Base-by-base conservation (phyloP, 176 grass and related monocot genomes). In the Musa itinerans region DNA sequence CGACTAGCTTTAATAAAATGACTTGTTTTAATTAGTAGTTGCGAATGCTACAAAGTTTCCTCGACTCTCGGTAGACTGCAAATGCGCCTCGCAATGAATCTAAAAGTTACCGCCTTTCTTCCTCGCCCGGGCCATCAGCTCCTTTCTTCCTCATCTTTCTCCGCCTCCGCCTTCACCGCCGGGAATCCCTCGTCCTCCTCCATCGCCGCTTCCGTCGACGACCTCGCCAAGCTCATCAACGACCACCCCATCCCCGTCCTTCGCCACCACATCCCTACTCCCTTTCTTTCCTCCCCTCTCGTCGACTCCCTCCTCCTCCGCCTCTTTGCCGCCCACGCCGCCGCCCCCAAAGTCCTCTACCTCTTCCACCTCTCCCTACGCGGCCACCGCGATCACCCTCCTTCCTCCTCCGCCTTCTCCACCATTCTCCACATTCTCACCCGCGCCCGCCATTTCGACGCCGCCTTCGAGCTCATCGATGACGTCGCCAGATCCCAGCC, bases 231-330 rank as follows among this genome's bases (percentile, higher is more conserved):
- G 43, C 75, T 77, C 13, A 52, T 77, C 61, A 65, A 65, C 4
- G 27, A 27, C 61, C 75, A 77, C 4, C 75, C 59, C 73, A 79
- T 83, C 74, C 52, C 92, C 81, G 4, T 71, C 77, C 25, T 83
- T 66, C 79, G 80, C 52, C 79, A 76, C 69, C 76, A 80, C 5
- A 78, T 89, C 68, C 88, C 88, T 67, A 79, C 78, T 52, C 78
- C 81, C 19, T 81, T 89, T 78, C 80, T 87, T 54, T 83, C 88
- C 55, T 85, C 86, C 43, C 80, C 86, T 72, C 79, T 85, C 52
- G 85, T 90, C 52, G 85, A 86, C 17, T 63, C 80, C 73, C 83
- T 85, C 3, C 89, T 86, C 65, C 79, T 86, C 72, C 53, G 63
- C 75, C 85, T 87, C 48, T 92, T 78, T 81, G 79, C 85, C 51